Base-by-base conservation (phyloP, 2,329 filamentous ascomycete species). In the Colletotrichum liriopes region DNA sequence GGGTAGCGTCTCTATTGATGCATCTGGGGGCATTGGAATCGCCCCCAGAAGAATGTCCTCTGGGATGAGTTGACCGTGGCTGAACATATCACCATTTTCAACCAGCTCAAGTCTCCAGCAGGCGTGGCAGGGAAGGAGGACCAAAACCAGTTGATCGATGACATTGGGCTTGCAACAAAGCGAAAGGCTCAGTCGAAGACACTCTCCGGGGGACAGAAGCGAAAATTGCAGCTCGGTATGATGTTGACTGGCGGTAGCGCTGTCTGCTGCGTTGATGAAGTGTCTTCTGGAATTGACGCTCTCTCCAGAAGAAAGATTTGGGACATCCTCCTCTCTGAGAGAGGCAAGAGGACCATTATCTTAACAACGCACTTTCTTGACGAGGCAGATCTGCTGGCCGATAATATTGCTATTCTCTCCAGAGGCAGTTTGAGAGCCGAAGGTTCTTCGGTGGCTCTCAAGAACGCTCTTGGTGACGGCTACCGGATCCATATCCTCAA, bases 281-380 rank as follows among this genome's bases (percentile, higher is more conserved):
- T 94, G 7, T 92, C 90, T 11, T 93, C 90, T 56, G 93, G 93
- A 11, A 84, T 95, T 12, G 93, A 95, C 79, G 92, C 93, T 0
- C 82, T 95, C 0, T 93, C 91, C 11, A 85, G 93, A 1, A 75
- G 78, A 41, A 80, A 80, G 41, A 79, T 81, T 20, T 81, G 79
- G 79, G 79, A 94, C 73, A 94, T 94, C 66, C 83, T 94, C 1
- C 83, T 94, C 11, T 88, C 90, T 0, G 92, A 93, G 77, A 87
- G 92, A 66, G 92, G 91, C 5, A 84, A 84, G 52, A 82, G 92
- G 47, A 93, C 92, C 0, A 92, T 94, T 74, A 86, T 94, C 41
- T 81, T 94, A 67, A 94, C 92, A 0, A 94, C 92, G 0, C 92
- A 94, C 79, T 94, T 94, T 78, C 85, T 94, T n/a, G 92, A 94